A percentile compares a stretch with the other conserved stretches of the same genome.
These are phyloP conservation scores for Cladosporium cucumerinum DNA, from an alignment of 2,329 filamentous ascomycete genomes.

Conservation along the genomic window DNA sequence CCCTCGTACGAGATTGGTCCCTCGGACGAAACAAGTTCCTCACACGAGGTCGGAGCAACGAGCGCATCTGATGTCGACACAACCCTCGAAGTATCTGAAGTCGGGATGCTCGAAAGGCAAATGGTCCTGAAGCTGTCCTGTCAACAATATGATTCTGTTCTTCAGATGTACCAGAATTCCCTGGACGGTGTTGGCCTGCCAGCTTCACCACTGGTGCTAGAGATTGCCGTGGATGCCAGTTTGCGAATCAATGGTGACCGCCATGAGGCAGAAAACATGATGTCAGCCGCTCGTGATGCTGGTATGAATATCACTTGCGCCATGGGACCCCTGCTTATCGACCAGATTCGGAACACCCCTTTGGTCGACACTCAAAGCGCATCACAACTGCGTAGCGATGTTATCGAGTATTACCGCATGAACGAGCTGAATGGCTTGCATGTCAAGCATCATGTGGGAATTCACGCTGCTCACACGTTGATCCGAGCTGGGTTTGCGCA, in stretches of 20 bases:
- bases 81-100: background rate
- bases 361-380: conserved; percentile 17
- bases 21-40: background rate
- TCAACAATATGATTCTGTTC: conserved; percentile 21
- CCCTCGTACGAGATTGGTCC: background rate
- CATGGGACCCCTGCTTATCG: conserved; percentile 28
- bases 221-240: conserved; percentile 31
- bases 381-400: conserved; percentile 21
- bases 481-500: conserved; percentile 26
- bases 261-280: conserved; percentile 20
- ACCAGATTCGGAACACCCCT: conserved; percentile 24
- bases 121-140: conserved; percentile 30
- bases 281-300: conserved; percentile 27
- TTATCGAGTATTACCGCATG: conserved; percentile 31
- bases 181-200: conserved; percentile 25
- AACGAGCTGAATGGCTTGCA: conserved; percentile 29
- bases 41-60: background rate
- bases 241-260: conserved; percentile 26
- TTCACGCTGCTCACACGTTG: conserved; percentile 31
- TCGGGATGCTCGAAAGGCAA: conserved; percentile 18
- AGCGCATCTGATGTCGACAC: background rate
- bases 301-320: conserved; percentile 32
- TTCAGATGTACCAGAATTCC: conserved; percentile 26
- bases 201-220: conserved; percentile 26
- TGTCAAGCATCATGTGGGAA: conserved; percentile 29